A percentile compares a stretch with the other conserved stretches of the same genome.
Evolutionary conservation across 1,284 basidiomycete genomes (phyloP).

Genomic region (Ceratobasidium sp.): DNA sequence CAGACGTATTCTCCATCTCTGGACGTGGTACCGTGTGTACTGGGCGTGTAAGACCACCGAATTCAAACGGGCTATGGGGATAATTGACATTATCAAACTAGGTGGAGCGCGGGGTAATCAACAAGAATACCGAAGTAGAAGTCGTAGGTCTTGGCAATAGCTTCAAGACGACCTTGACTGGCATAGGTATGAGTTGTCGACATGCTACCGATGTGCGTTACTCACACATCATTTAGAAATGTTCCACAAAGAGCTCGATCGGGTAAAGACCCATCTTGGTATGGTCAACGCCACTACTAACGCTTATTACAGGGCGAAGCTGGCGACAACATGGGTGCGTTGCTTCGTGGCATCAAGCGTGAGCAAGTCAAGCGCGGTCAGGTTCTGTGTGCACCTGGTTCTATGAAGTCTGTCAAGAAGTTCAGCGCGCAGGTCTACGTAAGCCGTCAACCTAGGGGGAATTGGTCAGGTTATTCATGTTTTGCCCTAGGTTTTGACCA

Average conservation of each 20-base stretch:
- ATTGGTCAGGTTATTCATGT: slow-evolving; percentile 30
- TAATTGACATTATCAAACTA: slow-evolving; percentile 55
- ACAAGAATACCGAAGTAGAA: slow-evolving; percentile 96
- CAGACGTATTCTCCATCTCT: slow-evolving; percentile 97
- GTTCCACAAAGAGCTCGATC: slow-evolving; percentile 99
- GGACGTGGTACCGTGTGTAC: slow-evolving; percentile 99
- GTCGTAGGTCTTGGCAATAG: slow-evolving; percentile 88
- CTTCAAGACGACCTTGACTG: slow-evolving; percentile 95
- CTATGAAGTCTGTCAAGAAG: slow-evolving; percentile 95
- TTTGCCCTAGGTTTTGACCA: slow-evolving; percentile 80
- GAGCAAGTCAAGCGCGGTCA: slow-evolving; percentile 96
- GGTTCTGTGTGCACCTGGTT: slow-evolving; percentile 89
- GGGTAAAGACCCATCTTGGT: slow-evolving; percentile 64
- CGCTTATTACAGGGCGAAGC: slow-evolving; percentile 80
- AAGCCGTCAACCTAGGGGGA: slow-evolving; percentile 53
- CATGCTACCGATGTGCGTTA: slow-evolving; percentile 21
- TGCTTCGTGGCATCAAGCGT: slow-evolving; percentile 97
- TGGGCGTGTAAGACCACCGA: slow-evolving; percentile 73
- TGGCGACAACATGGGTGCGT: slow-evolving; percentile 99
- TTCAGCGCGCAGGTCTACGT: slow-evolving; percentile 95
- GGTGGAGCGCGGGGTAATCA: slow-evolving; percentile 94
- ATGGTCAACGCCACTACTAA: not conserved
- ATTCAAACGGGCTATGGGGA: not conserved
- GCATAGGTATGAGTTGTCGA: slow-evolving; percentile 76
- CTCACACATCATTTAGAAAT: slow-evolving; percentile 73